Conservation (phyloP, 2,329 filamentous ascomycete genomes). For the Verticillium nubilum region DNA sequence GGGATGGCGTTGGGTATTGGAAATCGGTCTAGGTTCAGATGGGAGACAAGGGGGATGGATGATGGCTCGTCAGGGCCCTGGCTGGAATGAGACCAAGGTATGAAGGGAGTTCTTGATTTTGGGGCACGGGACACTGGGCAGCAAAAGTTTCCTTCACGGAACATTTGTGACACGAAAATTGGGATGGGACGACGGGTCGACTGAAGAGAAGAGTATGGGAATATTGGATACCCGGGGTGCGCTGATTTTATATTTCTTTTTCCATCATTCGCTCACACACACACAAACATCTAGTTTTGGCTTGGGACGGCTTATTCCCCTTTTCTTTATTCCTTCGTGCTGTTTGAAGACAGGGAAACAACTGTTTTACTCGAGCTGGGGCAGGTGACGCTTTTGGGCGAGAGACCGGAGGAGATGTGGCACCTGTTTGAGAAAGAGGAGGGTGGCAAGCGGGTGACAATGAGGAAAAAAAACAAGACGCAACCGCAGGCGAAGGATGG, state of each 20-base stretch:
- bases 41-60: not conserved
- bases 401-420: not conserved
- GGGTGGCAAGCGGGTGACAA: not conserved
- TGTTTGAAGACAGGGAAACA: not conserved
- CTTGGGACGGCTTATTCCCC: not conserved
- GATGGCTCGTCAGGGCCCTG: not conserved
- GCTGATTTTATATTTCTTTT: not conserved
- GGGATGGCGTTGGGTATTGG: not conserved
- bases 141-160: not conserved
- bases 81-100: not conserved
- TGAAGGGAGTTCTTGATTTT: not conserved
- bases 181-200: not conserved
- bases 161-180: not conserved
- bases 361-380: not conserved
- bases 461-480: not conserved
- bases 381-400: too few species aligned
- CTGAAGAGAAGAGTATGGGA: not conserved
- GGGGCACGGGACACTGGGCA: not conserved
- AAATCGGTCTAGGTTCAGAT: not conserved
- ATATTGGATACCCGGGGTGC: constrained; percentile 2
- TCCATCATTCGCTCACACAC: not conserved
- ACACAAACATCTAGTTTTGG: not conserved
- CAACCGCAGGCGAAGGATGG: not conserved
- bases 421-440: not conserved
- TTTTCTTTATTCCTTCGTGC: not conserved